phyloP scores from a whole-genome alignment of 352 stramenopile genomes.

The Globisporangium ultimum region DNA sequence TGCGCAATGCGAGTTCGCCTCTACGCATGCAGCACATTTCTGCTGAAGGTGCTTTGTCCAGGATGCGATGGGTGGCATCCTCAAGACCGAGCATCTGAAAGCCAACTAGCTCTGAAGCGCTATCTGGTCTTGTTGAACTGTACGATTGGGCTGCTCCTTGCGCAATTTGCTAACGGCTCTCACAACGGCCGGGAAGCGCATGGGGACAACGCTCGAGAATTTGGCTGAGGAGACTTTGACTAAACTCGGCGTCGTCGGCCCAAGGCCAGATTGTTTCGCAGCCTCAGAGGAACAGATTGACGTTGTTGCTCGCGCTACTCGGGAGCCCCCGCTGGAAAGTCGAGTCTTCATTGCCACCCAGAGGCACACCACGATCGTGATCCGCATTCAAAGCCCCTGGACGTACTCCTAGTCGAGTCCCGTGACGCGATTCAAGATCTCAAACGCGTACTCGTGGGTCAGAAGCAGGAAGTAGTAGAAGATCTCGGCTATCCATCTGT shows the following conservation, averaged over 20 bases:
- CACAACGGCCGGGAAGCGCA: too few relatives aligned
- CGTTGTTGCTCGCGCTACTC: background rate
- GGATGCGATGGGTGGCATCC: too few relatives aligned
- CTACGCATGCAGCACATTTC: too few relatives aligned
- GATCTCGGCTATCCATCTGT: conserved; percentile 20
- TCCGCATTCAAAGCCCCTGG: conserved; percentile 34
- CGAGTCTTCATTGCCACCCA: background rate
- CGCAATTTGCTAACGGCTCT: too few relatives aligned
- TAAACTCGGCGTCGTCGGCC: too few relatives aligned
- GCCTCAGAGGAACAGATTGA: background rate
- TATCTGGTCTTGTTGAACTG: background rate
- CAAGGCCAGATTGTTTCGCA: too few relatives aligned
- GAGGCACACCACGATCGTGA: conserved; percentile 19
- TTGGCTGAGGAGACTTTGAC: too few relatives aligned
- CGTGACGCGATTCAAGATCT: conserved; percentile 14
- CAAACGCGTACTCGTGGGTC: conserved; percentile 37
- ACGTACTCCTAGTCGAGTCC: conserved; percentile 31
- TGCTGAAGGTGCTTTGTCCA: too few relatives aligned
- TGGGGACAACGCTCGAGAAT: too few relatives aligned
- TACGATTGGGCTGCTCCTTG: too few relatives aligned
- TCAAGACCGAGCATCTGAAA: too few relatives aligned
- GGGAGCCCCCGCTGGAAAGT: background rate
- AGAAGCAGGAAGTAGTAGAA: conserved; percentile 24
- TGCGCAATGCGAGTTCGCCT: too few relatives aligned
- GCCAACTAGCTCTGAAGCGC: background rate